Conservation (phyloP, 2,329 filamentous ascomycete genomes). For the Sclerotinia borealis region DNA sequence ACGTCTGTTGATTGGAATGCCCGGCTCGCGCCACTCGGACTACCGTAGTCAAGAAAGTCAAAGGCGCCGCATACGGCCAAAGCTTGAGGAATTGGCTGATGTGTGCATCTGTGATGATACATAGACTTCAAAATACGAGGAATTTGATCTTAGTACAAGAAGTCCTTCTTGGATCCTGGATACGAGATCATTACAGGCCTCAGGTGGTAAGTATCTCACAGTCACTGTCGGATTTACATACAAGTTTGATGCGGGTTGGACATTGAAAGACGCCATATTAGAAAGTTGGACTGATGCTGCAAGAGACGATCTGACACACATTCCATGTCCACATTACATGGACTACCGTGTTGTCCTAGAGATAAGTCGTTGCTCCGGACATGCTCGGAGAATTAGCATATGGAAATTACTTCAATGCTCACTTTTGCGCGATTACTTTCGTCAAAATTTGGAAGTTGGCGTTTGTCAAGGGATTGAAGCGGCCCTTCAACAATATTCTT, state of each 20-base stretch:
- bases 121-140: background rate
- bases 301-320: background rate
- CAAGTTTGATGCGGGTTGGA: conserved; percentile 14
- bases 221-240: background rate
- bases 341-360: conserved; percentile 2
- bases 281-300: background rate
- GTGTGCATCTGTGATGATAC: background rate
- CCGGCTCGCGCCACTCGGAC: background rate
- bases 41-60: too few species aligned
- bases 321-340: background rate
- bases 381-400: conserved; percentile 6
- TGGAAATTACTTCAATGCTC: background rate
- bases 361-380: conserved; percentile 4
- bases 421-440: background rate
- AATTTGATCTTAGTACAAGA: background rate
- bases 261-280: conserved; percentile 12
- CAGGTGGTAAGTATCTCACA: background rate
- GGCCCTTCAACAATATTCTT: background rate
- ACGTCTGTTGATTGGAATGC: background rate
- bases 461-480: background rate
- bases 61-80: background rate
- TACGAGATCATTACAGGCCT: background rate
- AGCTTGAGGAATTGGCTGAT: background rate
- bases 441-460: background rate
- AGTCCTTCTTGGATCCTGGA: background rate